phyloP scores from a whole-genome alignment of 225 moss, liverwort and hornwort genomes.

The Pleurozium schreberi region DNA sequence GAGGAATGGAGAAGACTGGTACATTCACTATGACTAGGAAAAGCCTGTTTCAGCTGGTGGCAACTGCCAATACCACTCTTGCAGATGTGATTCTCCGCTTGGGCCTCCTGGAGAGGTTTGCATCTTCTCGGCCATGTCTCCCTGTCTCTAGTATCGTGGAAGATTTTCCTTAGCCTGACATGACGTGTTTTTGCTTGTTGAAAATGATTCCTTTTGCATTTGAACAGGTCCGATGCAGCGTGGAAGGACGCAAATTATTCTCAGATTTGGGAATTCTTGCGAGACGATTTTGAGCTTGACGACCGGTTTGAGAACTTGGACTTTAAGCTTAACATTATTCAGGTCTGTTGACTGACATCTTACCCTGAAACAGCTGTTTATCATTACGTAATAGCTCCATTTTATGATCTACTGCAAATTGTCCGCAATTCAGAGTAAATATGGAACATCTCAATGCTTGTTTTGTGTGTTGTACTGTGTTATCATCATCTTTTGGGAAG shows the following conservation, averaged over 20 bases:
- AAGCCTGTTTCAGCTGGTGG: conserved; percentile 86
- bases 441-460: neutral
- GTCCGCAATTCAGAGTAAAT: neutral
- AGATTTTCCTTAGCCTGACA: neutral
- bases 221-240: conserved; percentile 77
- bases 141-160: neutral
- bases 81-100: conserved; percentile 87
- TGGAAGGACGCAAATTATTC: conserved; percentile 99
- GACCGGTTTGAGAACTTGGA: conserved; percentile 94
- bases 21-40: conserved; percentile 94
- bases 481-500: neutral
- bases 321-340: conserved; percentile 93
- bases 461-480: neutral
- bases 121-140: neutral
- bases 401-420: neutral
- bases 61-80: conserved; percentile 85
- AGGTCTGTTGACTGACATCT: conserved; percentile 25
- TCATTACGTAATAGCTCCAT: neutral
- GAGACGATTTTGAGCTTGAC: conserved; percentile 95
- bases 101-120: conserved; percentile 77
- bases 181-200: neutral
- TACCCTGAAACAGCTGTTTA: neutral
- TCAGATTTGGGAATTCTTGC: conserved; percentile 95
- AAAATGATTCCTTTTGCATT: neutral
- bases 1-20: conserved; percentile 93